These are phyloP conservation scores for Echria macrotheca DNA, from an alignment of 495 filamentous ascomycete species.

Conservation along the genomic window DNA sequence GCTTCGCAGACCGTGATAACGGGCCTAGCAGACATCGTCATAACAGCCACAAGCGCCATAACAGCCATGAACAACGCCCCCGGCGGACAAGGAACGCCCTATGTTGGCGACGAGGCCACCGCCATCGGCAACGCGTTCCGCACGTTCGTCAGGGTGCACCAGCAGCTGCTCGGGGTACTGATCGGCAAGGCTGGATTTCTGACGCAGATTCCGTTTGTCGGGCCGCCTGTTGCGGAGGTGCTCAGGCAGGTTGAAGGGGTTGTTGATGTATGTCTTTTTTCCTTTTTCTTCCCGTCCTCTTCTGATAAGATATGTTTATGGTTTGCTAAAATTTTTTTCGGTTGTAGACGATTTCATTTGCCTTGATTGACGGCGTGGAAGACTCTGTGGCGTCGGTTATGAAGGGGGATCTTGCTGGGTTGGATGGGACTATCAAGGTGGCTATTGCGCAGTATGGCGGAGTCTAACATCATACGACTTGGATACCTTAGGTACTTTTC, in stretches of 20 bases:
- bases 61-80: neutral
- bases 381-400: neutral
- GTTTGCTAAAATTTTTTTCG: no score
- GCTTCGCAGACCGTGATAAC: neutral
- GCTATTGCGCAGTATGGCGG: neutral
- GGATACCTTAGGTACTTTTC: no score
- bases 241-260: constrained; percentile 17
- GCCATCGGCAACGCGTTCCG: constrained; percentile 13
- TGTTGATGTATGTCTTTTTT: constrained; percentile 22
- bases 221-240: constrained; percentile 4
- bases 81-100: neutral
- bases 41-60: constrained; percentile 11
- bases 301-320: no score
- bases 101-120: constrained; percentile 1
- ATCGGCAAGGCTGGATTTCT: constrained; percentile 28
- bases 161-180: constrained; percentile 26
- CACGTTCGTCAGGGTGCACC: constrained; percentile 21
- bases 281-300: neutral
- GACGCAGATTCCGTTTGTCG: neutral
- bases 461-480: no score
- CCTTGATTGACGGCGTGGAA: neutral
- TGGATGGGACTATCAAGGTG: neutral
- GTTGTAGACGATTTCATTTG: neutral
- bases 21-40: constrained; percentile 20
- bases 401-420: neutral